phyloP scores from a whole-genome alignment of 768 basidiomycete species.

The Lactifluus echinatus region DNA sequence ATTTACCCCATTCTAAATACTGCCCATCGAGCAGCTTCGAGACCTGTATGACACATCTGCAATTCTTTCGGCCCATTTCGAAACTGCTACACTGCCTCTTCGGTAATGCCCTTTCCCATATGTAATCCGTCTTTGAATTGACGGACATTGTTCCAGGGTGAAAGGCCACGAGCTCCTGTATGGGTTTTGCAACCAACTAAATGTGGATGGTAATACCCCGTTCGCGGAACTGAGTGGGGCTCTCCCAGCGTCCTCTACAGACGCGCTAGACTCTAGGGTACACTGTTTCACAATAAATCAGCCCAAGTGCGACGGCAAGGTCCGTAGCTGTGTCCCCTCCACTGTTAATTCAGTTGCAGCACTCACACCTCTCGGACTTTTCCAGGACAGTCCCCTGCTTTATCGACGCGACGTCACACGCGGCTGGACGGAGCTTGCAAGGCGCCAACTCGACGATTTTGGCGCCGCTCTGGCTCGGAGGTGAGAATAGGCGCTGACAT shows the following conservation, averaged over 20 bases:
- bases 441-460: slow-evolving; percentile 35
- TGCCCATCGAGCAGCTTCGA: slow-evolving; percentile 17
- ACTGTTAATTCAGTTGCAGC: background rate
- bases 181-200: slow-evolving; percentile 39
- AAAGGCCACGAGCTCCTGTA: slow-evolving; percentile 33
- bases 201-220: slow-evolving; percentile 43
- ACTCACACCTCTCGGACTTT: background rate
- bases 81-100: slow-evolving; percentile 30
- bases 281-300: slow-evolving; percentile 35
- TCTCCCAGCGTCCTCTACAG: slow-evolving; percentile 34
- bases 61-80: slow-evolving; percentile 31
- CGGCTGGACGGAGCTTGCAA: slow-evolving; percentile 39
- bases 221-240: slow-evolving; percentile 51
- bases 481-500: slow-evolving; percentile 28
- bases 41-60: slow-evolving; percentile 29
- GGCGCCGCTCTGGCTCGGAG: slow-evolving; percentile 29
- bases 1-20: background rate
- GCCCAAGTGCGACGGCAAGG: background rate
- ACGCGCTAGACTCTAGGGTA: slow-evolving; percentile 25
- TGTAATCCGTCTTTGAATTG: background rate
- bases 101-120: slow-evolving; percentile 19
- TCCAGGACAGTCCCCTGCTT: slow-evolving; percentile 24
- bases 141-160: slow-evolving; percentile 25
- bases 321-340: slow-evolving; percentile 1
- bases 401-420: slow-evolving; percentile 48